Evolutionary conservation across 2,329 filamentous ascomycete genomes (phyloP), one percentile per base, ranked within the genome.

Genomic region (Ceratocystis colombiana): DNA sequence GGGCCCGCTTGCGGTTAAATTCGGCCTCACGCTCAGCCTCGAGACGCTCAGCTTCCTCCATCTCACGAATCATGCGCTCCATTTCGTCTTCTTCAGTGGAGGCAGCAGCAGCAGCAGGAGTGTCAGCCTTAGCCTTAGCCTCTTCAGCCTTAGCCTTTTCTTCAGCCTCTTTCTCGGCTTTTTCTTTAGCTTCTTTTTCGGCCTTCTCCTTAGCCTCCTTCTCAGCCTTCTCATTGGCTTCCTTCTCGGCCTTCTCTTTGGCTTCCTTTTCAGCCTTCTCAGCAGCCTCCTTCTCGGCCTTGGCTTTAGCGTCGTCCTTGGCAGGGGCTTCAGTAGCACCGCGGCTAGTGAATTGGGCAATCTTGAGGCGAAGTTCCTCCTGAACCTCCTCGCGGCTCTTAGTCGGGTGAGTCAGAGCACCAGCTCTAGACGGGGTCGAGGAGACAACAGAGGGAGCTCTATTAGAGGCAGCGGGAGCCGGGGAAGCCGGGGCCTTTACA

Each of bases 361-460:
- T 87, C 73, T 90, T 87, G 74, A 88, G 85, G 75, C 88, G 88
- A 72, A 92, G 88, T 76, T 96, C 90, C 70, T 89, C 84, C 67
- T 87, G 87, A 69, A 90, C 90, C 76, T 96, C 88, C 74, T 93
- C 88, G 45, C 84, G 83, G 1, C 88, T 88, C 81, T 94, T 94
- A 53, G 78, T 79, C 28, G 80, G 80, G 71, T 94, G 89, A 22
- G 87, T 80, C 22, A 85, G 80, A 55, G 83, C 91, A 8, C 83
- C 79, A 2, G 87, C 80, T 72, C 90, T 91, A 28, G 88, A 88
- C 7, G 90, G 89, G 0, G 88, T 86, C 2, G 90, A 88, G 7
- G 89, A 85, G 64, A 90, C 84, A 25, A 89, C 81, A 15, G 86
- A 84, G 22, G 87, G 85, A 1, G 86, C 84, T 76, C 87, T 88